A percentile compares a stretch with the other conserved stretches of the same genome.
Evolutionary conservation across 208 protist genomes (phyloP).

Genomic region (Crithidia acanthocephali): DNA sequence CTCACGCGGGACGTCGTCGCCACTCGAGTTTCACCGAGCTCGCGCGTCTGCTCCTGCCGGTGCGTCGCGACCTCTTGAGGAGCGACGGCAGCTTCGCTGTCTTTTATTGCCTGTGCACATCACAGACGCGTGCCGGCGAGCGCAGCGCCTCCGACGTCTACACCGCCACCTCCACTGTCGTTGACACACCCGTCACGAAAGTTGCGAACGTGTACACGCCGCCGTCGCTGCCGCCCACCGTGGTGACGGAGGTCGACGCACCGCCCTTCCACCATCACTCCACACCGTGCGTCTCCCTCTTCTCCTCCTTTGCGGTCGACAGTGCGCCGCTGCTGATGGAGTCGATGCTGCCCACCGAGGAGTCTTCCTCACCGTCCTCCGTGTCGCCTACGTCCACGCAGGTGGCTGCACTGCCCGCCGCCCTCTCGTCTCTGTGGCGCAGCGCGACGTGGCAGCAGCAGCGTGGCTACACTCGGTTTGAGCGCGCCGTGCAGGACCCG

Average conservation of each 20-base stretch:
- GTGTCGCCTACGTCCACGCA: background rate
- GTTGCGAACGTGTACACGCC: too few species aligned
- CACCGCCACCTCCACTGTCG: background rate
- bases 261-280: background rate
- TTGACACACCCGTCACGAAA: background rate
- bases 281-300: background rate
- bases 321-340: too few species aligned
- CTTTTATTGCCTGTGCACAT: background rate
- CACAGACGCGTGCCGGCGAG: background rate
- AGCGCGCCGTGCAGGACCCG: slow-evolving; percentile 14
- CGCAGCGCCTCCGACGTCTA: background rate
- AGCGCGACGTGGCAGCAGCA: background rate
- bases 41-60: background rate
- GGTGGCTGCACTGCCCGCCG: background rate
- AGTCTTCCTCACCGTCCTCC: background rate
- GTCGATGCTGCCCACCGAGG: too few species aligned
- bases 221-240: too few species aligned
- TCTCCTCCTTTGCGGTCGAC: background rate
- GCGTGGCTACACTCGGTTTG: slow-evolving; percentile 7
- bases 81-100: background rate
- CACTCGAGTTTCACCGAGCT: background rate
- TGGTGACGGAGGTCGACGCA: too few species aligned
- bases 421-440: background rate
- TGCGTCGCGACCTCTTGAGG: background rate
- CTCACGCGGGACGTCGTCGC: too few species aligned